phyloP scores from a whole-genome alignment of 345 rosid genomes.

The Citrus mangshanensis region DNA sequence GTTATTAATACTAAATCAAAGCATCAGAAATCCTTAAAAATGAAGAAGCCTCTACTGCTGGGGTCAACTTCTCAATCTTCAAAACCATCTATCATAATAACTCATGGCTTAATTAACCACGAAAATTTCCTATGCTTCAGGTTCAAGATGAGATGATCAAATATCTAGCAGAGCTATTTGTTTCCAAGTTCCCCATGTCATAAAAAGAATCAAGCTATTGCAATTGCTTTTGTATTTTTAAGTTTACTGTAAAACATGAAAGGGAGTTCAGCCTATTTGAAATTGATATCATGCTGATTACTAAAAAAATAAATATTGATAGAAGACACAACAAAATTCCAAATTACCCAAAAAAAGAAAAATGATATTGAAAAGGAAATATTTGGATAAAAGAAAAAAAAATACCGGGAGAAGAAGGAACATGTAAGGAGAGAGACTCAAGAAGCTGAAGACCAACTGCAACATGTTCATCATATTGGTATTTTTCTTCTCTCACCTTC shows the following conservation, averaged over 20 bases:
- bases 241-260: background rate
- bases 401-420: constrained; percentile 41
- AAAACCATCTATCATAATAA: too few relatives aligned
- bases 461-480: constrained; percentile 21
- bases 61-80: background rate
- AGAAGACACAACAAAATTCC: background rate
- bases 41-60: background rate
- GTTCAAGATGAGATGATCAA: background rate
- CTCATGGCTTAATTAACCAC: too few relatives aligned
- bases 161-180: too few relatives aligned
- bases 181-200: background rate
- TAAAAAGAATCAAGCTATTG: background rate
- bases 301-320: background rate
- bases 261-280: background rate
- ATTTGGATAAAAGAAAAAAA: background rate
- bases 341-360: background rate
- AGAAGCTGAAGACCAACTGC: constrained; percentile 26
- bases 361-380: background rate
- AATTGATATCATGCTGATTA: too few relatives aligned
- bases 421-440: constrained; percentile 45
- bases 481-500: constrained; percentile 38
- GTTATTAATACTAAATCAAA: background rate
- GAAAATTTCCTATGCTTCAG: too few relatives aligned
- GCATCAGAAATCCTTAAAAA: background rate
- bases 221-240: background rate